Conservation (phyloP, 2,329 filamentous ascomycete species). For the Hysterium pulicare region DNA sequence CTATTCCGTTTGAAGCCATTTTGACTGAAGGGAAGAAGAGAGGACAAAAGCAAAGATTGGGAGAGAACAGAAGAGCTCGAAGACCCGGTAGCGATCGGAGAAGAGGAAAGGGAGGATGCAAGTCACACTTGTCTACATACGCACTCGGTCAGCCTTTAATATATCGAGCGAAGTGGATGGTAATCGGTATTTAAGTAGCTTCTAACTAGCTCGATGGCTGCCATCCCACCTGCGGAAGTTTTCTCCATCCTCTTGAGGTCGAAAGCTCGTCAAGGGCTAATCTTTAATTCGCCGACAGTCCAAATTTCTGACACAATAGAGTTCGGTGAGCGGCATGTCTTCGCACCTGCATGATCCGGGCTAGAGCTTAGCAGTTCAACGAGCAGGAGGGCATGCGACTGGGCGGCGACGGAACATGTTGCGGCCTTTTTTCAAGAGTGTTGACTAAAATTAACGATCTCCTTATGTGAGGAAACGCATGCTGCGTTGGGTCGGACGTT, state of each 20-base stretch:
- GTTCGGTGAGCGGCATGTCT: constrained; percentile 16
- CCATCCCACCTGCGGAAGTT: constrained; percentile 27
- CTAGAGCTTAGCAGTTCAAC: constrained; percentile 2
- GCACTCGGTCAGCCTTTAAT: constrained; percentile 38
- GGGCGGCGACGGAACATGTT: constrained; percentile 31
- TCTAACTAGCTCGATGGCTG: constrained; percentile 27
- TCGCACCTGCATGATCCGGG: constrained; percentile 16
- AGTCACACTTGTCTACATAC: constrained; percentile 13
- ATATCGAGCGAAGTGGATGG: constrained; percentile 31
- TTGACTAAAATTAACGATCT: constrained; percentile 34
- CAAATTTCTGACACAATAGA: constrained; percentile 15
- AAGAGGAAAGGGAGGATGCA: constrained; percentile 14
- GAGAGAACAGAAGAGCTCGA: not conserved
- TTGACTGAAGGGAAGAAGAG: constrained; percentile 3
- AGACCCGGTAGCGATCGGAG: constrained; percentile 10
- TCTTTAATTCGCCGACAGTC: constrained; percentile 24
- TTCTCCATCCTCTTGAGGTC: constrained; percentile 20
- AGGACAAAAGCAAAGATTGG: not conserved
- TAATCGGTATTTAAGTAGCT: constrained; percentile 30
- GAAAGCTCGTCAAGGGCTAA: constrained; percentile 17
- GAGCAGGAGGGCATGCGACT: constrained; percentile 19
- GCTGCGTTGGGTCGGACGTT: constrained; percentile 23
- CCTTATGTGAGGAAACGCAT: constrained; percentile 18
- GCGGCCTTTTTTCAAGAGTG: constrained; percentile 28
- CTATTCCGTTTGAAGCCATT: constrained; percentile 17